Percentiles rank a stretch among this genome's conserved stretches.
Conservation (phyloP, 179 eudicot species). For the Spinacia oleracea region DNA sequence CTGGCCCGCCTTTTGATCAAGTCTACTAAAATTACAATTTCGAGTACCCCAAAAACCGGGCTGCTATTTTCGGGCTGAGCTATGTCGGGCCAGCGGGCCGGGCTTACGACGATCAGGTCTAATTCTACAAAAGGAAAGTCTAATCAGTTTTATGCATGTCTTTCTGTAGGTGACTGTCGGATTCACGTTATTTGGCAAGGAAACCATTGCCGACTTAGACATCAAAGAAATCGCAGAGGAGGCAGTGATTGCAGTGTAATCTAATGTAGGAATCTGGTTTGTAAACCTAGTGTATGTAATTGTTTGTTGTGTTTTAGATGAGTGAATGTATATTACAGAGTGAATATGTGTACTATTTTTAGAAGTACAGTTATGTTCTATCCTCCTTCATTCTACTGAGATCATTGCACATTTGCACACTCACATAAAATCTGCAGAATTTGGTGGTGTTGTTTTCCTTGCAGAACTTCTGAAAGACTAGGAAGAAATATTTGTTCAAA, state of each 20-base stretch:
- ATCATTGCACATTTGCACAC: background rate
- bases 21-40: too few relatives aligned
- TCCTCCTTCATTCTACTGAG: background rate
- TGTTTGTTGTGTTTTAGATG: background rate
- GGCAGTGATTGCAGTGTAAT: conserved; percentile 16
- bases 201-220: conserved; percentile 75
- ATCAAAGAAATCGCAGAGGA: conserved; percentile 52
- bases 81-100: too few relatives aligned
- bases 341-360: too few relatives aligned
- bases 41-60: too few relatives aligned
- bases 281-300: background rate
- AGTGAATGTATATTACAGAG: background rate
- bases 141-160: too few relatives aligned
- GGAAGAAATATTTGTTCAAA: background rate
- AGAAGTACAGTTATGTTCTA: background rate
- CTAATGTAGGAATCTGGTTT: background rate
- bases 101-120: too few relatives aligned
- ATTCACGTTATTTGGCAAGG: conserved; percentile 86
- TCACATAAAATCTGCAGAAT: background rate
- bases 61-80: too few relatives aligned
- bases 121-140: too few relatives aligned
- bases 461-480: background rate
- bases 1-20: too few relatives aligned
- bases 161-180: conserved; percentile 79
- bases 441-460: background rate